phyloP scores from a whole-genome alignment of 2,329 filamentous ascomycete species.

The Penicillium sp. region DNA sequence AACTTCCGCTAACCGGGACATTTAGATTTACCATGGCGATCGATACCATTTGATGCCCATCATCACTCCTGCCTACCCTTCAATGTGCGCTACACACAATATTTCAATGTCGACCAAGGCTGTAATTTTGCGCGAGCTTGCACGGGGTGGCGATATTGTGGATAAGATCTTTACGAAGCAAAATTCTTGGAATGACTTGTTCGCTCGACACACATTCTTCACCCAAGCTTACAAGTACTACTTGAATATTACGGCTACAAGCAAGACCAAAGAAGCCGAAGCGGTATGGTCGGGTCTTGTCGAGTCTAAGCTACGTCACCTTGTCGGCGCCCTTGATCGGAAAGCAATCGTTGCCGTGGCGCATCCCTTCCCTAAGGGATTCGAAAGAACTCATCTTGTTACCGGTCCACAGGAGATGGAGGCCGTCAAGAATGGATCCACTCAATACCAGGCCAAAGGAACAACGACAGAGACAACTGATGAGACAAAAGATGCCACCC shows the following conservation, averaged over 20 bases:
- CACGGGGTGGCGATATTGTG: conserved; percentile 75
- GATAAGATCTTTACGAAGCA: conserved; percentile 79
- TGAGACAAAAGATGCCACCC: conserved; percentile 54
- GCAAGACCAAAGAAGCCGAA: conserved; percentile 80
- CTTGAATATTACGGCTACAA: conserved; percentile 81
- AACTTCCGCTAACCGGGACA: conserved; percentile 6
- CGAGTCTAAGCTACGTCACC: conserved; percentile 86
- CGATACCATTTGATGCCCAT: conserved; percentile 93
- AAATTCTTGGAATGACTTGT: conserved; percentile 82
- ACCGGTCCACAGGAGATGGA: conserved; percentile 64
- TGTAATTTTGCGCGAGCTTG: conserved; percentile 81
- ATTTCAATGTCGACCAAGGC: conserved; percentile 83
- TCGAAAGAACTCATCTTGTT: conserved; percentile 79
- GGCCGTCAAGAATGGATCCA: conserved; percentile 64
- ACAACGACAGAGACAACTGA: conserved; percentile 58
- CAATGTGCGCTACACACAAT: conserved; percentile 97
- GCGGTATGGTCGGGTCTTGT: conserved; percentile 89
- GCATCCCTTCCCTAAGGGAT: conserved; percentile 90
- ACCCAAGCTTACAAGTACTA: conserved; percentile 94
- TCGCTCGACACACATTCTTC: conserved; percentile 91
- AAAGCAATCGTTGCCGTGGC: conserved; percentile 80
- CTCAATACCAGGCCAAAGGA: conserved; percentile 62
- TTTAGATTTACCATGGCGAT: conserved; percentile 77
- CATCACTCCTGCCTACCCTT: conserved; percentile 95
- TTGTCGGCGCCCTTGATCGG: conserved; percentile 81